Conservation (phyloP, 1,284 basidiomycete species). For the Naganishia cerealis region DNA sequence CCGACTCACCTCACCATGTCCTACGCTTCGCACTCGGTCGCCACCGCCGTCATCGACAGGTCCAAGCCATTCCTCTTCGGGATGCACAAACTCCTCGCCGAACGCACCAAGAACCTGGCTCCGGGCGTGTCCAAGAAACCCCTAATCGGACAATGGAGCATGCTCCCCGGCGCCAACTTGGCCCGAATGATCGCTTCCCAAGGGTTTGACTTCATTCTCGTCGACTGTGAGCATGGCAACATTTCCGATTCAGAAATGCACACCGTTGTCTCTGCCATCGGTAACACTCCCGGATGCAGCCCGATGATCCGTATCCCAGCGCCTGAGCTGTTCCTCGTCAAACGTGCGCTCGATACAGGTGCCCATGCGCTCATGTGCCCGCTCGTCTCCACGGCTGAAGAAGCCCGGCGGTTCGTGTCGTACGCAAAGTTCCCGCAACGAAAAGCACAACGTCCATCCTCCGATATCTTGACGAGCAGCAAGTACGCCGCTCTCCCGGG, state of each 20-base stretch:
- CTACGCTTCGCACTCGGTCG: conserved; percentile 34
- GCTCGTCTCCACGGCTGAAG: conserved; percentile 43
- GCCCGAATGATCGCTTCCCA: conserved; percentile 41
- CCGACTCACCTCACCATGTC: conserved; percentile 29
- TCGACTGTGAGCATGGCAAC: conserved; percentile 44
- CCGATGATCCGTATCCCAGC: conserved; percentile 51
- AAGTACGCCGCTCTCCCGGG: conserved; percentile 42
- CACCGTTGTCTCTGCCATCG: conserved; percentile 37
- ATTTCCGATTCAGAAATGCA: conserved; percentile 45
- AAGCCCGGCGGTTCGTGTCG: conserved; percentile 39
- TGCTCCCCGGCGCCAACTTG: conserved; percentile 39
- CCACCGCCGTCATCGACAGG: conserved; percentile 16
- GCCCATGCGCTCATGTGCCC: conserved; percentile 47
- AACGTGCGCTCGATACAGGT: conserved; percentile 52
- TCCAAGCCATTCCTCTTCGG: conserved; percentile 34
- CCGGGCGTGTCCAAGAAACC: conserved; percentile 34
- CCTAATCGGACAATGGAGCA: conserved; percentile 39
- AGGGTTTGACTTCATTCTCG: conserved; percentile 45
- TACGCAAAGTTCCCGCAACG: conserved; percentile 39
- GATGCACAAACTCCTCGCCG: conserved; percentile 36
- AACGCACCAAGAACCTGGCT: conserved; percentile 34
- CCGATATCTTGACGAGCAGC: conserved; percentile 38
- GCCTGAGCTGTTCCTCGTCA: conserved; percentile 48
- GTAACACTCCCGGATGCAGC: conserved; percentile 41
- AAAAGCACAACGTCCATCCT: conserved; percentile 34